Conservation (phyloP, 176 grass and related monocot species). For the Puccinellia tenuiflora region DNA sequence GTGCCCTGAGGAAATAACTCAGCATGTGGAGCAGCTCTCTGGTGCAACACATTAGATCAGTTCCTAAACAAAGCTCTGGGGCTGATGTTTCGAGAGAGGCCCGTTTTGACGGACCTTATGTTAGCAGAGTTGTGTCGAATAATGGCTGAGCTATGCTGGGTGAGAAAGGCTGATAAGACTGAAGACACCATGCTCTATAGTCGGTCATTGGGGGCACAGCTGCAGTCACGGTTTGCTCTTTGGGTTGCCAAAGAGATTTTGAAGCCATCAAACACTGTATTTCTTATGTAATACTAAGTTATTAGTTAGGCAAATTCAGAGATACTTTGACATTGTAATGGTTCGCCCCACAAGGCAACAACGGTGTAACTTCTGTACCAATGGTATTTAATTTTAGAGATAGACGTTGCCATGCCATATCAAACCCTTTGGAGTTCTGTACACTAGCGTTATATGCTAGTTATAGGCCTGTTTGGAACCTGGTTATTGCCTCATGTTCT, state of each 20-base stretch:
- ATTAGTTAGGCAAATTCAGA: conserved; percentile 20
- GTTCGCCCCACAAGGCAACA: conserved; percentile 5
- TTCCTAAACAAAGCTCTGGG: neutral
- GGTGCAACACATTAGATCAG: conserved; percentile 38
- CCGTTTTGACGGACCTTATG: neutral
- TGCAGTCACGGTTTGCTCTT: conserved; percentile 4
- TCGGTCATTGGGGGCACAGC: neutral
- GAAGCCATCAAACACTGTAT: conserved; percentile 11
- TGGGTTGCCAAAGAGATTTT: conserved; percentile 37
- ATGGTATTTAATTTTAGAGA: neutral
- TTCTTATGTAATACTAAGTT: conserved; percentile 12
- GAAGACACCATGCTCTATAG: neutral
- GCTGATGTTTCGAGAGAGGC: neutral
- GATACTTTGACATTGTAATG: neutral
- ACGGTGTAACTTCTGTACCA: conserved; percentile 11
- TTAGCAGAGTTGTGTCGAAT: neutral
- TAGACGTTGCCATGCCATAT: neutral
- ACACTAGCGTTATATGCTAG: neutral
- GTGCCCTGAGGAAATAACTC: conserved; percentile 69
- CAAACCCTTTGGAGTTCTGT: neutral
- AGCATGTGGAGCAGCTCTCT: conserved; percentile 55
- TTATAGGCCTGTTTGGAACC: neutral
- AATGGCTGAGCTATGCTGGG: conserved; percentile 8
- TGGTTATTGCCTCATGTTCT: no score
- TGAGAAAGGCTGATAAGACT: neutral